Evolutionary conservation across 116 monocot species (phyloP).

Genomic region (Zostera marina): DNA sequence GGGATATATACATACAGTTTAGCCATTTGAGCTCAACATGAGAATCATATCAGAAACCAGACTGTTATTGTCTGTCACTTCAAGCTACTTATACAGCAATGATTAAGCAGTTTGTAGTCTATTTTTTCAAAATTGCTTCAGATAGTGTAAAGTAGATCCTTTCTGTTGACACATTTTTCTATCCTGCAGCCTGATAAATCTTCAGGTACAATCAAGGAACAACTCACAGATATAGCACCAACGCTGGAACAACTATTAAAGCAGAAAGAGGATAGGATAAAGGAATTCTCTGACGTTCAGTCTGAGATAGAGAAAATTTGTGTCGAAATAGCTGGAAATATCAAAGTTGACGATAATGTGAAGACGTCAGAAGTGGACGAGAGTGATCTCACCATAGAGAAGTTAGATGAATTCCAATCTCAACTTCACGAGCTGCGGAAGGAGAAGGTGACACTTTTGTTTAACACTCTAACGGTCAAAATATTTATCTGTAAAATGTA

Average conservation of each 20-base stretch:
- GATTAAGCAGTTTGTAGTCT: background rate
- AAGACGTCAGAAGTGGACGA: constrained; percentile 37
- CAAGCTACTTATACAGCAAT: too few species aligned
- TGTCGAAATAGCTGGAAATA: constrained; percentile 53
- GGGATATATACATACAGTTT: background rate
- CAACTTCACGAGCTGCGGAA: constrained; percentile 47
- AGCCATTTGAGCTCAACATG: background rate
- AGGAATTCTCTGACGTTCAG: constrained; percentile 58
- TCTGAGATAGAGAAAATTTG: constrained; percentile 58
- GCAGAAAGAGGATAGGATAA: constrained; percentile 65
- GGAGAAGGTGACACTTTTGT: constrained; percentile 67
- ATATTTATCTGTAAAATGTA: background rate
- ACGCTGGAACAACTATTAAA: constrained; percentile 48
- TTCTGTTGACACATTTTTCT: background rate
- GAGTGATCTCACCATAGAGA: constrained; percentile 45
- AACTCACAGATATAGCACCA: constrained; percentile 70
- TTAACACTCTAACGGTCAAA: background rate
- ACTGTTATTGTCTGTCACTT: too few species aligned
- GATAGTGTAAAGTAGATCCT: background rate
- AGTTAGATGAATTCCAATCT: constrained; percentile 14
- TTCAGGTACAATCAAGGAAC: constrained; percentile 76
- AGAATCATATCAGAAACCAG: too few species aligned
- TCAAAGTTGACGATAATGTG: constrained; percentile 23
- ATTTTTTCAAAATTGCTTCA: background rate
- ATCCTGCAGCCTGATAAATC: constrained; percentile 60